Evolutionary conservation across 1,139 yeast species (phyloP).

Genomic region (Debaryomyces nepalensis): DNA sequence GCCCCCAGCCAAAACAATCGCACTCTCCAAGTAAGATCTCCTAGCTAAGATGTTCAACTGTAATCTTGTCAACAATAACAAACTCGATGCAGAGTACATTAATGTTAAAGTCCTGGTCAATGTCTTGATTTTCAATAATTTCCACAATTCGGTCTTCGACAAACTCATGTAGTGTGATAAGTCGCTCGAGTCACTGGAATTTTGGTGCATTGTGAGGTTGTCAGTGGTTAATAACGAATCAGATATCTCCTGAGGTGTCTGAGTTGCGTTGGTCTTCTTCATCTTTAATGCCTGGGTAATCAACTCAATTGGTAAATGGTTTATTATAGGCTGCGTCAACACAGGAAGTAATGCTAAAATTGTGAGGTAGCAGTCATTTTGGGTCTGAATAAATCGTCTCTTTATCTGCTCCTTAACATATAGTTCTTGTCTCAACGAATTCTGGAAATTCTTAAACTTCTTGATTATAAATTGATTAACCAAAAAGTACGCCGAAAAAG

Average conservation of each 20-base stretch:
- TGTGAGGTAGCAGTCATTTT: conserved; percentile 86
- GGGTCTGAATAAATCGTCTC: conserved; percentile 85
- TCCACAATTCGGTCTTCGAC: conserved; percentile 84
- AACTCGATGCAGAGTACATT: conserved; percentile 68
- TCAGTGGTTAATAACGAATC: conserved; percentile 45
- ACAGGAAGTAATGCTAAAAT: conserved; percentile 84
- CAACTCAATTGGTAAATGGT: conserved; percentile 69
- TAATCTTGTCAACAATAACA: conserved; percentile 76
- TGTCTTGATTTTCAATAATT: conserved; percentile 75
- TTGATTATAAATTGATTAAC: conserved; percentile 61
- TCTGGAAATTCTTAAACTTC: conserved; percentile 68
- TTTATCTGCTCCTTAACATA: conserved; percentile 79
- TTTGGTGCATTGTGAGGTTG: conserved; percentile 42
- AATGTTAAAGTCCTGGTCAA: conserved; percentile 75
- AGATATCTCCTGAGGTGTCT: conserved; percentile 24
- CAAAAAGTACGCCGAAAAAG: conserved; percentile 62
- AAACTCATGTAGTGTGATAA: conserved; percentile 40
- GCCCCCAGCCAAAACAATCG: conserved; percentile 65
- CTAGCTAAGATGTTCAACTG: conserved; percentile 90
- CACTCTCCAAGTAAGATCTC: conserved; percentile 79
- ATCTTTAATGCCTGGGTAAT: conserved; percentile 73
- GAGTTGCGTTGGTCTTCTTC: conserved; percentile 42
- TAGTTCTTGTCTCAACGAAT: conserved; percentile 71
- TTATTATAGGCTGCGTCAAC: conserved; percentile 65
- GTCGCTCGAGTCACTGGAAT: conserved; percentile 30